These are phyloP conservation scores for Podaxis mareebaensis DNA, from an alignment of 768 basidiomycete species.

Conservation along the genomic window DNA sequence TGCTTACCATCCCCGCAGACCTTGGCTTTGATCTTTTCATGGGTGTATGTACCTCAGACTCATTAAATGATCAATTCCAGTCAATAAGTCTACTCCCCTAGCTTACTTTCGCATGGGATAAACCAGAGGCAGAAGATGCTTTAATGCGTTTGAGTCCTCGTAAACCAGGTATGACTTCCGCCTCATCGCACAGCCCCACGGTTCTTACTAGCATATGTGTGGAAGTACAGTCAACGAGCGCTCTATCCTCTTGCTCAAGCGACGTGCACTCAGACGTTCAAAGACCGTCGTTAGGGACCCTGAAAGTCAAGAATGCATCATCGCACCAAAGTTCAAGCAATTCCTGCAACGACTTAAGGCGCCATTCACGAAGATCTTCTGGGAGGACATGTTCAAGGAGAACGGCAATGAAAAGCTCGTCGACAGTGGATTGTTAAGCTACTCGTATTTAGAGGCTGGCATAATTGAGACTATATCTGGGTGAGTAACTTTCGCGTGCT, in stretches of 20 bases:
- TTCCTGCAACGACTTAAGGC: constrained; percentile 40
- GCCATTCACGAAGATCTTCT: constrained; percentile 59
- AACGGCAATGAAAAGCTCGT: constrained; percentile 62
- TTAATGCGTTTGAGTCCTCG: constrained; percentile 68
- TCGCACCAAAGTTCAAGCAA: constrained; percentile 40
- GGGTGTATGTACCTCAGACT: constrained; percentile 43
- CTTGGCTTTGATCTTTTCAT: constrained; percentile 71
- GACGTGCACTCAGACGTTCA: constrained; percentile 55
- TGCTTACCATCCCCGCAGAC: constrained; percentile 37
- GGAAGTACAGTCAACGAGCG: constrained; percentile 48
- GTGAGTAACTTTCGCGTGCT: constrained; percentile 34
- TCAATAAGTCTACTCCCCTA: constrained; percentile 20
- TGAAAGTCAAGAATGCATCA: constrained; percentile 48
- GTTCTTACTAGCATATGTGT: background rate
- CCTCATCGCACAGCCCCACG: background rate
- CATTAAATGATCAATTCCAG: background rate
- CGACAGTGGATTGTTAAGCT: constrained; percentile 61
- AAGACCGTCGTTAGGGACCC: constrained; percentile 53
- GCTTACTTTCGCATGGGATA: constrained; percentile 75
- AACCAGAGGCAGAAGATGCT: constrained; percentile 63
- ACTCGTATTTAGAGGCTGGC: constrained; percentile 67
- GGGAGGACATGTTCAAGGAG: constrained; percentile 55
- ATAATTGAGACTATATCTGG: constrained; percentile 57
- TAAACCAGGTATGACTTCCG: constrained; percentile 51
- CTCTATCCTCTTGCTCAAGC: constrained; percentile 54